Evolutionary conservation across 768 basidiomycete genomes (phyloP).

Genomic region (Tricholoma sp.): DNA sequence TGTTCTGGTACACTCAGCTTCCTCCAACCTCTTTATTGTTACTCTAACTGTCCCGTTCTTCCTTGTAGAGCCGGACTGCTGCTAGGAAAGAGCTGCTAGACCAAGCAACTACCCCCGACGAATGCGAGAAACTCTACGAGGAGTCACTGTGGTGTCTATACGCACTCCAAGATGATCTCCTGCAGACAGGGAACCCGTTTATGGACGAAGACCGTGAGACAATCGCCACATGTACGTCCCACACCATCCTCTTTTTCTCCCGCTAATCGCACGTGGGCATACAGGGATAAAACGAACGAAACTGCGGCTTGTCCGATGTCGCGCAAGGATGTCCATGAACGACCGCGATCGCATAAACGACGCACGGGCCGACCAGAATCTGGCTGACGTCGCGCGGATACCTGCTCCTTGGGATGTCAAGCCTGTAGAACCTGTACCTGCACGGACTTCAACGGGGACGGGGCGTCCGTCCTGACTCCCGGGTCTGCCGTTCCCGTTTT

Average conservation of each 20-base stretch:
- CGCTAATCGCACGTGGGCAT: conserved; percentile 1
- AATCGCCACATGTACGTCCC: conserved; percentile 64
- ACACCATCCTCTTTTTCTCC: background rate
- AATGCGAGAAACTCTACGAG: conserved; percentile 93
- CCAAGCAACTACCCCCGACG: conserved; percentile 66
- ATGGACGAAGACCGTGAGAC: conserved; percentile 79
- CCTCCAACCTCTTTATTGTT: background rate
- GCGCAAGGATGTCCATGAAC: conserved; percentile 72
- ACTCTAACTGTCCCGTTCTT: background rate
- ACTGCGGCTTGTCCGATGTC: conserved; percentile 74
- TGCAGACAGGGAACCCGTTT: conserved; percentile 79
- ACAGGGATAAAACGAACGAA: conserved; percentile 85
- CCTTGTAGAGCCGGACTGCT: conserved; percentile 78
- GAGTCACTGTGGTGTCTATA: conserved; percentile 93
- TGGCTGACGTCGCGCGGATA: conserved; percentile 64
- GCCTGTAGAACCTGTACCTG: conserved; percentile 19
- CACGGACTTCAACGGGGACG: background rate
- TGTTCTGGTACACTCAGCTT: conserved; percentile 56
- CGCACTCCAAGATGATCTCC: conserved; percentile 83
- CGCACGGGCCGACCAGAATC: conserved; percentile 73
- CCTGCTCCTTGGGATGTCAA: conserved; percentile 71
- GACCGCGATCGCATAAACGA: conserved; percentile 69
- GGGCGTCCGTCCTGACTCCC: conserved; percentile 9
- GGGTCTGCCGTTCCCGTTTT: background rate
- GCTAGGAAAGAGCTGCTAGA: conserved; percentile 88